These are phyloP conservation scores for Fomitopsis schrenkii DNA, from an alignment of 1,284 basidiomycete species.

Conservation along the genomic window DNA sequence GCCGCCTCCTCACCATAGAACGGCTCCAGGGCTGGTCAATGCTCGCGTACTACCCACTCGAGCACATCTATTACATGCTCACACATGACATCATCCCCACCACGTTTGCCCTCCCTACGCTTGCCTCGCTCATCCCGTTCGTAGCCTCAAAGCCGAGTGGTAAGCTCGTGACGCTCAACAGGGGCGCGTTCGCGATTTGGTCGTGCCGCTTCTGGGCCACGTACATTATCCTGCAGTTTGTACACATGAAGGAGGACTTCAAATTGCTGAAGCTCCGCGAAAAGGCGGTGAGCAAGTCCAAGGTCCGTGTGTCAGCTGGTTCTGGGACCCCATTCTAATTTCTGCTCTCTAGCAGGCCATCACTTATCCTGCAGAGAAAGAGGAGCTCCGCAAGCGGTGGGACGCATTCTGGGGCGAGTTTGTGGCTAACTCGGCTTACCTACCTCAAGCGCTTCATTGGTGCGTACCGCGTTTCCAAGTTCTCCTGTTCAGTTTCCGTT, in stretches of 20 bases:
- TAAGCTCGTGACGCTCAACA: conserved; percentile 37
- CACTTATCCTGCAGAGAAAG: conserved; percentile 45
- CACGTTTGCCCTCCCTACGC: conserved; percentile 38
- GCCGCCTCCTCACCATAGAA: conserved; percentile 69
- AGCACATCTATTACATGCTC: conserved; percentile 72
- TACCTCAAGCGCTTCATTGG: conserved; percentile 85
- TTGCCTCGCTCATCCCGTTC: conserved; percentile 31
- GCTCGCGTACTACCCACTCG: conserved; percentile 79
- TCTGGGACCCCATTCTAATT: neutral
- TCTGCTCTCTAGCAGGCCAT: conserved; percentile 12
- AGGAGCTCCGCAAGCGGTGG: conserved; percentile 58
- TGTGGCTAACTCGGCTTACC: conserved; percentile 69
- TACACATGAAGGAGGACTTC: conserved; percentile 65
- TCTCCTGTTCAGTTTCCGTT: neutral
- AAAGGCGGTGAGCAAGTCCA: conserved; percentile 53
- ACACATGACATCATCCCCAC: conserved; percentile 61
- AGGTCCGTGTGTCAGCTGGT: conserved; percentile 26
- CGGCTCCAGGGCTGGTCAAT: conserved; percentile 82
- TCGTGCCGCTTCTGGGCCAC: conserved; percentile 75
- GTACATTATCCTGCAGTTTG: conserved; percentile 72
- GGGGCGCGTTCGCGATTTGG: conserved; percentile 48
- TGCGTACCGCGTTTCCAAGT: conserved; percentile 29
- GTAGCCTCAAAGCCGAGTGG: conserved; percentile 31
- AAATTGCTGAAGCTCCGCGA: conserved; percentile 52
- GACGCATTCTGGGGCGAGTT: conserved; percentile 71